Base-by-base conservation (phyloP, 768 basidiomycete genomes). In the Mycena haematopus region DNA sequence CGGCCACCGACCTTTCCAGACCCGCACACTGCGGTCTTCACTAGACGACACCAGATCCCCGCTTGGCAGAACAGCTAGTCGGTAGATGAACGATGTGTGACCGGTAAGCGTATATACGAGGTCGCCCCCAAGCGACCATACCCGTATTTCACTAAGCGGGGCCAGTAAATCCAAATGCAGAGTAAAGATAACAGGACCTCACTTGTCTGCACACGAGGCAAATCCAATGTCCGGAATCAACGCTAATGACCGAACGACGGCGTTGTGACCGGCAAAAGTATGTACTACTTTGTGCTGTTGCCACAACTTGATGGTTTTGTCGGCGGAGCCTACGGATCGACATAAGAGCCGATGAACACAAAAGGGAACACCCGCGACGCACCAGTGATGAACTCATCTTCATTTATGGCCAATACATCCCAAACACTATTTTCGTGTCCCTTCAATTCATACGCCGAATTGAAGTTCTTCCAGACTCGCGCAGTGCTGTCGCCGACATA, bases 51-150 rank as follows among this genome's bases (percentile, higher is more conserved):
- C 88, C 22, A 95, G 82, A 66, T 90, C 88, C 21, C 96, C 92
- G 63, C 77, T 86, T 1, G 95, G 90, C 21, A 98, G 82, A 21
- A 92, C 84, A 0, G 92, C 85, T 15, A 99, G 74, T 59, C 91
- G 90, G 78, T 99, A 99, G 15, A 99, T 94, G 73, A 98, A 99
- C 22, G 95, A 97, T 1, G 95, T 96, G 74, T 99, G 97, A 1
- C 95, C 97, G 5, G 91, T 89, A n/a, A 99, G 76, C 0, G 88
- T 86, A 71, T 90, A 89, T 56, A 90, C 80, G 49, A 83, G 71
- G 72, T 92, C 92, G 60, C 93, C 92, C 56, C 86, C 89, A 44
- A 94, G 81, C 14, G 92, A 90, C 92, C 96, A 99, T 21, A 97
- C 87, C 51, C 89, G 92, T 66, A 99, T 92, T 75, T 95, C 90